Evolutionary conservation across 345 rosid genomes (phyloP).

Genomic region (Eucalyptus dawsonii): DNA sequence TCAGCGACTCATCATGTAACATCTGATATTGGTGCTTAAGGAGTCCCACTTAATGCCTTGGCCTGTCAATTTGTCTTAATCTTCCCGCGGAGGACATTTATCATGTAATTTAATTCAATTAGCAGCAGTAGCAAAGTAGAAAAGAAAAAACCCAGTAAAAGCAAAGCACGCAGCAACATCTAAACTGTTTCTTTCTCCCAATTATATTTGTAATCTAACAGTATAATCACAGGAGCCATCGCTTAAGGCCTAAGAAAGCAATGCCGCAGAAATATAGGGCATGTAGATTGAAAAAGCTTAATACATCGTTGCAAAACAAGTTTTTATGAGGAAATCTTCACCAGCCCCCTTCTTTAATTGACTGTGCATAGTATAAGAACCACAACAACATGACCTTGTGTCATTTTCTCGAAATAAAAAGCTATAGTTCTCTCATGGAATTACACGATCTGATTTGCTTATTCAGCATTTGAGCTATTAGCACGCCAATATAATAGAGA

Average conservation of each 20-base stretch:
- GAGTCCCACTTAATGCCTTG: not conserved
- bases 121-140: not conserved
- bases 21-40: not conserved
- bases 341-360: not conserved
- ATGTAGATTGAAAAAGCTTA: not conserved
- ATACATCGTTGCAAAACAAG: not conserved
- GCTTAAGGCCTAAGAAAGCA: not conserved
- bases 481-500: not conserved
- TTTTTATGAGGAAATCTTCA: not conserved
- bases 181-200: not conserved
- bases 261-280: not conserved
- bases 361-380: not conserved
- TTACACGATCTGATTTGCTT: not conserved
- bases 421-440: not conserved
- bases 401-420: not conserved
- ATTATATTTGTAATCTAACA: not conserved
- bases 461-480: not conserved
- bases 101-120: not conserved
- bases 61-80: not conserved
- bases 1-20: not conserved
- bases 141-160: not conserved
- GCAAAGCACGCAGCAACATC: not conserved
- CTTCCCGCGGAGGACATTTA: not conserved
- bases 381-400: not conserved
- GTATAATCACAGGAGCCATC: not conserved